These are phyloP conservation scores for Davidsoniella eucalypti DNA, from an alignment of 2,329 filamentous ascomycete genomes.

Conservation along the genomic window DNA sequence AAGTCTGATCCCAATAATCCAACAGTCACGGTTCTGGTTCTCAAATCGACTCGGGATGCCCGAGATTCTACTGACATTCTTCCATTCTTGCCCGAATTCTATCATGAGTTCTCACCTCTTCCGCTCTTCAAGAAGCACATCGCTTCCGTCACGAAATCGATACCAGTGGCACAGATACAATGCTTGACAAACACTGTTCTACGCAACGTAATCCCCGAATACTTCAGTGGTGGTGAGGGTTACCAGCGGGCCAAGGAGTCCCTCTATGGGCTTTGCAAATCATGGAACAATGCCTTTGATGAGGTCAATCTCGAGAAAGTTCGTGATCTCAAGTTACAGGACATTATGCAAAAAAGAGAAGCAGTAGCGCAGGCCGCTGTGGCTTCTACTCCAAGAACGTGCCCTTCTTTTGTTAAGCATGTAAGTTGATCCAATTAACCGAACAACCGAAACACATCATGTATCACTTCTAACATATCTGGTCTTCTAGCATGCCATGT, in stretches of 20 bases:
- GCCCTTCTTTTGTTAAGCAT: conserved; percentile 72
- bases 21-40: conserved; percentile 61
- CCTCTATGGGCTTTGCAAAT: conserved; percentile 58
- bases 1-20: conserved; percentile 41
- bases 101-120: conserved; percentile 48
- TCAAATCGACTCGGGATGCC: conserved; percentile 49
- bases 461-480: background rate
- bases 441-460: background rate
- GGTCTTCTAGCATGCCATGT: conserved; percentile 62
- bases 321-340: conserved; percentile 66
- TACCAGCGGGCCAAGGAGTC: conserved; percentile 43
- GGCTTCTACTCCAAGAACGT: conserved; percentile 48
- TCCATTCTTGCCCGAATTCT: conserved; percentile 61
- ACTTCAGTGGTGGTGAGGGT: conserved; percentile 36
- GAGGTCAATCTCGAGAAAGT: conserved; percentile 71
- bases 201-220: conserved; percentile 41
- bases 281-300: conserved; percentile 41
- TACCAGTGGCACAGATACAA: conserved; percentile 66
- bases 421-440: conserved; percentile 33
- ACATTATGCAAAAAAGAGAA: conserved; percentile 56
- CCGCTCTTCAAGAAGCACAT: conserved; percentile 52
- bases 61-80: conserved; percentile 72
- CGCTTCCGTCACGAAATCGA: conserved; percentile 47
- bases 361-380: conserved; percentile 47
- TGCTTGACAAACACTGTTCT: conserved; percentile 58